Conservation (phyloP, 2,329 filamentous ascomycete species). For the Ceratocystis eucalypticola region DNA sequence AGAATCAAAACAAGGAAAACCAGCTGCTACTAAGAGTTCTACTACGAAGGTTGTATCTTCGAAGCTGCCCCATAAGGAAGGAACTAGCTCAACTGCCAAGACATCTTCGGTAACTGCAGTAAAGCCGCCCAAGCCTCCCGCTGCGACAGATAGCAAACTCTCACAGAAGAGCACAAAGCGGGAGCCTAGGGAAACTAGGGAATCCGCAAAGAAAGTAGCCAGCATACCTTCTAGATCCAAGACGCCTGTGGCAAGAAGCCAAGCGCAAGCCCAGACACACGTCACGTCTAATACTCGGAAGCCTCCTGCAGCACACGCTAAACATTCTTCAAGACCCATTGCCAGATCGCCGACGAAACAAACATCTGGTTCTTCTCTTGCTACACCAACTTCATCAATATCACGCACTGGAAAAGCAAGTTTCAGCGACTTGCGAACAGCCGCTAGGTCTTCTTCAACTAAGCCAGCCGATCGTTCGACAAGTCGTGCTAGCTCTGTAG, state of each 20-base stretch:
- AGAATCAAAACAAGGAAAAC: neutral
- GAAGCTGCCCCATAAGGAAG: neutral
- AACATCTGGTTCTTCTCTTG: slow-evolving; percentile 51
- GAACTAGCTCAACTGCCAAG: neutral
- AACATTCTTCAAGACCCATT: slow-evolving; percentile 25
- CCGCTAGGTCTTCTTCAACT: slow-evolving; percentile 28
- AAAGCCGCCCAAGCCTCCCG: neutral
- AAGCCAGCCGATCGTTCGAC: slow-evolving; percentile 30
- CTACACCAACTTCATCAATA: slow-evolving; percentile 41
- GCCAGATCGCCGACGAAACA: slow-evolving; percentile 57
- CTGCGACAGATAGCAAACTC: neutral
- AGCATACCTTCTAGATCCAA: slow-evolving; percentile 1
- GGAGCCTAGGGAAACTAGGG: neutral
- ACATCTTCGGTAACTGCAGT: neutral
- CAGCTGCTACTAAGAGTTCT: neutral
- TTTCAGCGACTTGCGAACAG: slow-evolving; percentile 23
- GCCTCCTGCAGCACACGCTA: slow-evolving; percentile 31
- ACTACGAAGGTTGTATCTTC: neutral
- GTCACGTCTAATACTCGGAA: slow-evolving; percentile 30
- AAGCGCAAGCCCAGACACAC: slow-evolving; percentile 24
- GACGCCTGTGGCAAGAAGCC: slow-evolving; percentile 24
- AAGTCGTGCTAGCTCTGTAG: slow-evolving; percentile 33
- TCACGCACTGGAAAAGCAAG: slow-evolving; percentile 16
- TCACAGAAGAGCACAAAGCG: neutral
- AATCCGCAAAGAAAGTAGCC: neutral